Percentiles rank a stretch among this genome's conserved stretches.
phyloP scores from a whole-genome alignment of 805 yeast genomes.

The Yarrowia sp. region DNA sequence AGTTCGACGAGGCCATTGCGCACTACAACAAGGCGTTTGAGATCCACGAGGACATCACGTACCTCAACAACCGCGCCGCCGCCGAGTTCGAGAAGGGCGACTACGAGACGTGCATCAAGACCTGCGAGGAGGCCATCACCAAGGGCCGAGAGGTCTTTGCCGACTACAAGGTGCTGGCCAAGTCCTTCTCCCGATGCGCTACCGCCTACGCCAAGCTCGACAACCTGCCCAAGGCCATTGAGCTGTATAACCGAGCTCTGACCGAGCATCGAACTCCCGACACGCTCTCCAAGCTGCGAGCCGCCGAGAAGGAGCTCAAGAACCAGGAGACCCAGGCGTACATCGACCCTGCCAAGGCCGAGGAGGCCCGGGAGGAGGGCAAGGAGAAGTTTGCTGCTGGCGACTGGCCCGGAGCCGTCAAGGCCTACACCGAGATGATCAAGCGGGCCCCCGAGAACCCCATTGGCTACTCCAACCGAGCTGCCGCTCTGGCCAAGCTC shows the following conservation, averaged over 20 bases:
- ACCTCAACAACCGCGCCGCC: conserved; percentile 93
- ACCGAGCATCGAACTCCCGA: conserved; percentile 98
- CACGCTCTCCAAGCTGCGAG: conserved; percentile 79
- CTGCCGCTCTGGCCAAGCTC: conserved; percentile 91
- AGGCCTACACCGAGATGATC: conserved; percentile 91
- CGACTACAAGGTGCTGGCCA: conserved; percentile 87
- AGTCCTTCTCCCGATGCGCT: conserved; percentile 91
- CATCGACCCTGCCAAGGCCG: conserved; percentile 88
- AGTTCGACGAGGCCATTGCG: conserved; percentile 90
- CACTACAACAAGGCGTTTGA: conserved; percentile 86
- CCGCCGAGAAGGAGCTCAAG: conserved; percentile 83
- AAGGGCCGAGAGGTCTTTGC: conserved; percentile 87
- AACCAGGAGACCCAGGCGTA: conserved; percentile 72
- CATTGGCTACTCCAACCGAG: conserved; percentile 95
- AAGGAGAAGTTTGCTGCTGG: conserved; percentile 83
- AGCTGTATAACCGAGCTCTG: conserved; percentile 79
- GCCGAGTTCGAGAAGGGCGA: conserved; percentile 97
- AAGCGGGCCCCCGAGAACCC: conserved; percentile 97
- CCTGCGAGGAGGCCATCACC: conserved; percentile 80
- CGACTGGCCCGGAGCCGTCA: conserved; percentile 96
- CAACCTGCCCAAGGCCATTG: conserved; percentile 70
- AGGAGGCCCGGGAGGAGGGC: conserved; percentile 91
- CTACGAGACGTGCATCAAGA: conserved; percentile 75
- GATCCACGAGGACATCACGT: conserved; percentile 77
- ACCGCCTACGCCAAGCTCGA: conserved; percentile 72